Conservation (phyloP, 805 yeast genomes). For the Suhomyces prunicola region DNA sequence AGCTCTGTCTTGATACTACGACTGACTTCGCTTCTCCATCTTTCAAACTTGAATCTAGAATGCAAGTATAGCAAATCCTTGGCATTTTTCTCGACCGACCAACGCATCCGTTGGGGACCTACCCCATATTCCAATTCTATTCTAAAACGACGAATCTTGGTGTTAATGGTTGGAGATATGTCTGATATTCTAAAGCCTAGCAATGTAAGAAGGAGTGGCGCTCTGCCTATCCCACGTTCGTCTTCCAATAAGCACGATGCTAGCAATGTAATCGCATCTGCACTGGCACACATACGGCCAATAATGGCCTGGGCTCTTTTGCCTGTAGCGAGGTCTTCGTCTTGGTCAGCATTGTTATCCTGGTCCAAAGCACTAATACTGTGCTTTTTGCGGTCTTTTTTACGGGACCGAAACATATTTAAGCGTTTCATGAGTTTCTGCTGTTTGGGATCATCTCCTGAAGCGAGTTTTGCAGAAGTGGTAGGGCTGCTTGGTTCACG, state of each 20-base stretch:
- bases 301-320: slow-evolving; percentile 36
- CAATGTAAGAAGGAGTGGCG: slow-evolving; percentile 76
- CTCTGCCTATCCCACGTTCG: slow-evolving; percentile 71
- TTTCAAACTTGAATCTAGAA: slow-evolving; percentile 56
- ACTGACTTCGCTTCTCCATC: slow-evolving; percentile 32
- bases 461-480: neutral
- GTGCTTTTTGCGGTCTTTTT: slow-evolving; percentile 18
- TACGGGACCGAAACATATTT: slow-evolving; percentile 24
- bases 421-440: slow-evolving; percentile 20
- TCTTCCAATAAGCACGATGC: slow-evolving; percentile 75
- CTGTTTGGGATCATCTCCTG: slow-evolving; percentile 15
- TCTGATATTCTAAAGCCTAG: slow-evolving; percentile 63
- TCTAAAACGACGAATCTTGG: slow-evolving; percentile 48
- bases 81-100: slow-evolving; percentile 74
- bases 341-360: slow-evolving; percentile 17
- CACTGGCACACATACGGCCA: slow-evolving; percentile 54
- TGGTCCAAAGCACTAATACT: slow-evolving; percentile 14
- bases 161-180: slow-evolving; percentile 35
- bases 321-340: slow-evolving; percentile 28
- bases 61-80: slow-evolving; percentile 73
- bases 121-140: slow-evolving; percentile 89
- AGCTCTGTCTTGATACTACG: slow-evolving; percentile 34
- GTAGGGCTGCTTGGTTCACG: neutral
- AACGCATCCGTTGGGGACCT: slow-evolving; percentile 70
- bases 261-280: slow-evolving; percentile 71